Percentiles rank a stretch among this genome's conserved stretches.
Evolutionary conservation across 2,329 filamentous ascomycete genomes (phyloP).

Genomic region (Cladophialophora carrionii): DNA sequence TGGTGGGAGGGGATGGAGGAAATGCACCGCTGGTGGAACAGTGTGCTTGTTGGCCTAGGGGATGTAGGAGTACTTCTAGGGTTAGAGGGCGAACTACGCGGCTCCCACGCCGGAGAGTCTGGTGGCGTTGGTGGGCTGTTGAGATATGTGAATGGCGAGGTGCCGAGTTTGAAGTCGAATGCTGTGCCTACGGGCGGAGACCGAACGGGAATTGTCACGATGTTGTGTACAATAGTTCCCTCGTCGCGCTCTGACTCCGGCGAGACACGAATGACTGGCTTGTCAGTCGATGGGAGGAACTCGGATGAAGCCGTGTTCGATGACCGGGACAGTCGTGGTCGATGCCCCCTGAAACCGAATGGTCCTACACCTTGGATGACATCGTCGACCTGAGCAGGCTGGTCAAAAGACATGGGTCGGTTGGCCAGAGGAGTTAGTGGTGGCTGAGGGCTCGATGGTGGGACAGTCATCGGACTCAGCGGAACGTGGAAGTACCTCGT

Average conservation of each 20-base stretch:
- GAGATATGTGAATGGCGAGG: constrained; percentile 13
- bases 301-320: constrained; percentile 34
- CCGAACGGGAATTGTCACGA: constrained; percentile 22
- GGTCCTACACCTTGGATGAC: constrained; percentile 3
- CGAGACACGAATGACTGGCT: constrained; percentile 14
- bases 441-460: constrained; percentile 31
- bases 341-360: constrained; percentile 19
- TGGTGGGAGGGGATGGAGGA: constrained; percentile 17
- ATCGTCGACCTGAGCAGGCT: constrained; percentile 5
- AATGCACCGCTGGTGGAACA: constrained; percentile 28
- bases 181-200: constrained; percentile 12
- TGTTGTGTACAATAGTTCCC: constrained; percentile 19
- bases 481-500: constrained; percentile 37
- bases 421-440: constrained; percentile 21
- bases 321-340: constrained; percentile 30
- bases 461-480: constrained; percentile 33
- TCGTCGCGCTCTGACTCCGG: constrained; percentile 9
- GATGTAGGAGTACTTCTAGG: constrained; percentile 16
- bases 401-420: constrained; percentile 26
- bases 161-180: constrained; percentile 28
- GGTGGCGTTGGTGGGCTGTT: constrained; percentile 33
- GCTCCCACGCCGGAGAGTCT: constrained; percentile 21
- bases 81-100: neutral
- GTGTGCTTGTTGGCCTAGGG: constrained; percentile 28
- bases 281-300: constrained; percentile 18